Evolutionary conservation across 208 protist genomes (phyloP), one percentile per base, ranked within the genome.

Genomic region (Wallacemonas sp.): DNA sequence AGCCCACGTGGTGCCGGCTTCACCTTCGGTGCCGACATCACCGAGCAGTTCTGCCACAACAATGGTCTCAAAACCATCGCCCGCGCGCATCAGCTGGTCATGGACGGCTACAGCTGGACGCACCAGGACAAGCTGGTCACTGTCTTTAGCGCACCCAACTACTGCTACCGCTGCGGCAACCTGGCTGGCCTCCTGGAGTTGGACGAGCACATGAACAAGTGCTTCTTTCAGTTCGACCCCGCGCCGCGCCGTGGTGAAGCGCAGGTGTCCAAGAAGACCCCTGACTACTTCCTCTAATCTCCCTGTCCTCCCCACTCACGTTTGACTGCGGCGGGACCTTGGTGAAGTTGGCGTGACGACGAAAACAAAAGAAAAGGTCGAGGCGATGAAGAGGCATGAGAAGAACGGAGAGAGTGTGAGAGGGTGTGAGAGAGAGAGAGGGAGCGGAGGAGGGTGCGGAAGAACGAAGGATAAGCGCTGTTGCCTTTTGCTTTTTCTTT

Each of bases 101-200:
- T 98, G 88, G 98, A 99, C 31, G 98, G 98, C 5, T 99, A 99
- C 86, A 98, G 98, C 57, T 99, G 98, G 97, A 93, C 84, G 31
- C 98, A 99, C 68, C 92, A 98, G 67, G 84, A 98, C 25, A 95
- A 98, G 66, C 91, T 99, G 0, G 98, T 99, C 18, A 99, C 99
- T 14, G 97, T 99, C 65, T 99, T 99, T 82, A 96, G 82, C 33
- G 98, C 98, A 0, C 99, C 99, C 8, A 99, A 99, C 84, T 99
- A 99, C 78, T 99, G 98, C 87, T 99, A 99, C 76, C 89, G 98
- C 62, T 99, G 98, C 72, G 98, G 97, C 31, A 99, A 99, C 75
- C 74, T 98, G 25, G 97, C 96, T 0, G 95, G 94, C 3, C 93
- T 99, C 38, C 90, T 99, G 78, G 98, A 99, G 77, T 74, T 99